A percentile compares a stretch with the other conserved stretches of the same genome.
These are phyloP conservation scores for Emergomyces pasteurianus DNA, from an alignment of 2,329 filamentous ascomycete species.

Conservation along the genomic window DNA sequence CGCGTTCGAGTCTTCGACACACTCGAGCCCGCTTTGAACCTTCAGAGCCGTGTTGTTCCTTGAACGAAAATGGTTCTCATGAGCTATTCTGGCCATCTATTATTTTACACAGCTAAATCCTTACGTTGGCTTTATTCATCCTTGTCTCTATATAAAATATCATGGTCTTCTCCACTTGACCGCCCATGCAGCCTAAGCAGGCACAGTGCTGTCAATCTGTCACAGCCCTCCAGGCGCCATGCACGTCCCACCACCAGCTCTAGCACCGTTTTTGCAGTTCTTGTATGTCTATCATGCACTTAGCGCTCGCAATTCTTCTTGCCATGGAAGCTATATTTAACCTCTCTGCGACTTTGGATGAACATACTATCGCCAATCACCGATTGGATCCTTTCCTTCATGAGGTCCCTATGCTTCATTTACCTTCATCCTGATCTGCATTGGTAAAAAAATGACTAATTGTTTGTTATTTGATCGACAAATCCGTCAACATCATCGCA, in stretches of 20 bases:
- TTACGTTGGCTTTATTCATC: too few species aligned
- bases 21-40: too few species aligned
- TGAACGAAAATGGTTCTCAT: too few species aligned
- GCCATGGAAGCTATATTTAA: neutral
- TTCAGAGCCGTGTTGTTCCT: too few species aligned
- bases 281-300: neutral
- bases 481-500: neutral
- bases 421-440: neutral
- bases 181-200: neutral
- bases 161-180: too few species aligned
- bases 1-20: too few species aligned
- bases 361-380: neutral
- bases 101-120: too few species aligned
- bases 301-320: neutral
- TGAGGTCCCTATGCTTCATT: too few species aligned
- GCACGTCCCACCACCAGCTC: neutral
- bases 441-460: neutral
- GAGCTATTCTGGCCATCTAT: too few species aligned
- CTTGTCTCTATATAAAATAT: too few species aligned
- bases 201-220: neutral
- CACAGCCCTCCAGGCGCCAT: neutral
- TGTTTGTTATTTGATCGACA: neutral
- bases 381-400: too few species aligned
- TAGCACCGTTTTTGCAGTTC: neutral
- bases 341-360: neutral